phyloP scores from a whole-genome alignment of 345 rosid genomes.

The Boechera divaricarpa region DNA sequence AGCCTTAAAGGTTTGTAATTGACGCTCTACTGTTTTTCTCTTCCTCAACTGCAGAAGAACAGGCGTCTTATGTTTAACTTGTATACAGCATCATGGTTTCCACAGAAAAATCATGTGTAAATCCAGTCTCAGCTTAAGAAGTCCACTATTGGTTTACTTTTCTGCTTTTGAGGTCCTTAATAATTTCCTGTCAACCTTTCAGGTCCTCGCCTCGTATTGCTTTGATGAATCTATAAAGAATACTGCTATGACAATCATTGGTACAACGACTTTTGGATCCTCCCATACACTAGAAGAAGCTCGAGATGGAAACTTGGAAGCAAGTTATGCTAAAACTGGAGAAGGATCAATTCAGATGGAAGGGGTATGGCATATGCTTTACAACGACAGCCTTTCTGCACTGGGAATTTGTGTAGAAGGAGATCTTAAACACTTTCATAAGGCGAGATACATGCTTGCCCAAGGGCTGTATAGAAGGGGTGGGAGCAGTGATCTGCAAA shows the following conservation, averaged over 20 bases:
- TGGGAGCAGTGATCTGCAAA: conserved; percentile 75
- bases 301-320: conserved; percentile 51
- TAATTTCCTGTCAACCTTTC: conserved; percentile 43
- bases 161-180: conserved; percentile 24
- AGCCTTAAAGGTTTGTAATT: conserved; percentile 70
- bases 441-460: conserved; percentile 96
- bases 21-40: conserved; percentile 26
- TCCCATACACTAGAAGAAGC: conserved; percentile 47
- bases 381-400: conserved; percentile 86
- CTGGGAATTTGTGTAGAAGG: conserved; percentile 89
- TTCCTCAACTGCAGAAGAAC: conserved; percentile 30
- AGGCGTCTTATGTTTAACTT: conserved; percentile 11
- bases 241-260: conserved; percentile 54
- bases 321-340: conserved; percentile 46
- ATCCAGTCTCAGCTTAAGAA: conserved; percentile 23
- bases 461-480: conserved; percentile 84
- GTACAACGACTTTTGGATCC: conserved; percentile 55
- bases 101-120: conserved; percentile 5
- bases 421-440: conserved; percentile 97
- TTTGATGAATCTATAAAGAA: conserved; percentile 68
- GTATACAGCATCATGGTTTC: conserved; percentile 20
- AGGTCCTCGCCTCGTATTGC: conserved; percentile 73
- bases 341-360: conserved; percentile 63
- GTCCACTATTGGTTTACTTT: conserved; percentile 14
- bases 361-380: conserved; percentile 81